Conservation (phyloP, 495 filamentous ascomycete genomes). For the Penicillium samsonianum region DNA sequence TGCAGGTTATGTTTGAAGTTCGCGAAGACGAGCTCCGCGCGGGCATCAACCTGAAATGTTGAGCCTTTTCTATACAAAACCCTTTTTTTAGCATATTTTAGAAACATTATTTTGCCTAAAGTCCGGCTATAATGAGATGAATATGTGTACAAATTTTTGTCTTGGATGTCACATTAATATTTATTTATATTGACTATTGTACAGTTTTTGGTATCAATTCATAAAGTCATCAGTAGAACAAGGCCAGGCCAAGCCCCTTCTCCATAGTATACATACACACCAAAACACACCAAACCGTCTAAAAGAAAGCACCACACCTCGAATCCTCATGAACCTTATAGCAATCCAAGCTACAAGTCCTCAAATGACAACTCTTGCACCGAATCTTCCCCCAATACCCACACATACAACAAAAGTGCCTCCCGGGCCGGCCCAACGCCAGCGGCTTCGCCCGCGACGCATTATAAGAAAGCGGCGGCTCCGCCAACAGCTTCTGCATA, state of each 20-base stretch:
- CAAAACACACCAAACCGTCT: constrained; percentile 1
- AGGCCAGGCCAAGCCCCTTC: constrained; percentile 1
- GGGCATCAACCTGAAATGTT: constrained; percentile 88
- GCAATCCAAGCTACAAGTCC: constrained; percentile 82
- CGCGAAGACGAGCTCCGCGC: constrained; percentile 77
- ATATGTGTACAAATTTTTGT: neutral
- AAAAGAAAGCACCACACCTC: constrained; percentile 67
- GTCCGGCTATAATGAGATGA: neutral
- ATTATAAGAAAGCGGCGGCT: constrained; percentile 76
- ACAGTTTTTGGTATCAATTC: constrained; percentile 29
- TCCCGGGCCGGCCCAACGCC: constrained; percentile 53
- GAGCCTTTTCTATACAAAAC: constrained; percentile 7
- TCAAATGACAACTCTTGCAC: constrained; percentile 79
- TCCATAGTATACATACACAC: constrained; percentile 20
- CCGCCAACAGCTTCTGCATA: constrained; percentile 65
- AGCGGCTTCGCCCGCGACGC: constrained; percentile 67
- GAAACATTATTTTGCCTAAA: neutral
- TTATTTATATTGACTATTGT: constrained; percentile 19
- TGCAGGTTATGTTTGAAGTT: constrained; percentile 96
- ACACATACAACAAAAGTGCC: constrained; percentile 83
- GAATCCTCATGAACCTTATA: constrained; percentile 77
- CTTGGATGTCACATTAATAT: constrained; percentile 7
- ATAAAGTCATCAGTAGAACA: constrained; percentile 23
- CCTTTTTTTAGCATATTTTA: neutral
- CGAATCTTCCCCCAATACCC: constrained; percentile 88